These are phyloP conservation scores for Boechera stricta DNA, from an alignment of 345 rosid species.

Conservation along the genomic window DNA sequence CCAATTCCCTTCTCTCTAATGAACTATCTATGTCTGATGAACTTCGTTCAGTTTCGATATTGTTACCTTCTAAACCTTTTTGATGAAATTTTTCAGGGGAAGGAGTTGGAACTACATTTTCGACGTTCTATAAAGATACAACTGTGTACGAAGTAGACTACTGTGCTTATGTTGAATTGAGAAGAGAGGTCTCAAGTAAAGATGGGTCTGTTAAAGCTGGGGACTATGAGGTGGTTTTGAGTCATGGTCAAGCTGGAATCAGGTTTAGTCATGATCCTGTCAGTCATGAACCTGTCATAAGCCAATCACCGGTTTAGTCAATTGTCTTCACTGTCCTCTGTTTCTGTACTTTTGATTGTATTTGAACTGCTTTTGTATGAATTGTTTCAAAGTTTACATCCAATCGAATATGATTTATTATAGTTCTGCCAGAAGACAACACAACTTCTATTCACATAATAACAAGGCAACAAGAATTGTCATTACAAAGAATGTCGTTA, in stretches of 20 bases:
- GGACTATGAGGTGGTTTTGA: constrained; percentile 55
- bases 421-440: not conserved
- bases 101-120: constrained; percentile 80
- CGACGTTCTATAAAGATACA: constrained; percentile 56
- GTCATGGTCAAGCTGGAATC: constrained; percentile 56
- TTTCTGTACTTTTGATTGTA: constrained; percentile 36
- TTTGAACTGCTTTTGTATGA: constrained; percentile 31
- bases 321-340: not conserved
- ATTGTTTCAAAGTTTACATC: constrained; percentile 22
- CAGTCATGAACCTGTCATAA: constrained; percentile 33
- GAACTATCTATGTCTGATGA: not conserved
- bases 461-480: constrained; percentile 11
- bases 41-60: not conserved
- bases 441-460: not conserved
- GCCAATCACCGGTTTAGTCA: constrained; percentile 35
- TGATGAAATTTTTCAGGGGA: constrained; percentile 60
- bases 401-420: constrained; percentile 6
- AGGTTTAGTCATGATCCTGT: constrained; percentile 38
- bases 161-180: constrained; percentile 70
- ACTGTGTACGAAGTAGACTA: constrained; percentile 69
- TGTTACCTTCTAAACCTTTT: not conserved
- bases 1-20: not conserved
- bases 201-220: constrained; percentile 51
- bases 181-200: constrained; percentile 50
- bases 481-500: constrained; percentile 36